phyloP scores from a whole-genome alignment of 2,329 filamentous ascomycete species.

The Pezicula radicicola region DNA sequence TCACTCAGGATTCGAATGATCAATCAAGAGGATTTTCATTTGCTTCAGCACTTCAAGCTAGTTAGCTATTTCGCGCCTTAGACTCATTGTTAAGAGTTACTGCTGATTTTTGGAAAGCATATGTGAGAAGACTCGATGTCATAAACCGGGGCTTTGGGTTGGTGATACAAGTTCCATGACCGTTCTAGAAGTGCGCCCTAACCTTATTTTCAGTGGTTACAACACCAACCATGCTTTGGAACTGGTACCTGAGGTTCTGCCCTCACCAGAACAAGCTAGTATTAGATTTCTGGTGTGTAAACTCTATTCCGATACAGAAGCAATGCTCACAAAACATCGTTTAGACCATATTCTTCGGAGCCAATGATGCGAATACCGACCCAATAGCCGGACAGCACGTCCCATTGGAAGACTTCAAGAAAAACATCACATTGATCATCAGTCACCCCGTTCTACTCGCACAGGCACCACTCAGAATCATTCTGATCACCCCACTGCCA shows the following conservation, averaged over 20 bases:
- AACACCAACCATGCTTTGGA: conserved; percentile 19
- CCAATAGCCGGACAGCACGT: conserved; percentile 68
- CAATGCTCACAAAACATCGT: not conserved
- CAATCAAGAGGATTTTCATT: conserved; percentile 19
- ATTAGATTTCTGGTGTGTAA: conserved; percentile 14
- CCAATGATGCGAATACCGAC: conserved; percentile 76
- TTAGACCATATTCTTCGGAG: conserved; percentile 69
- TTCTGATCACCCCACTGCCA: conserved; percentile 82
- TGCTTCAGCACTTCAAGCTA: conserved; percentile 20
- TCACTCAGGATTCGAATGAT: conserved; percentile 18
- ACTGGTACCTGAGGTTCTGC: conserved; percentile 12
- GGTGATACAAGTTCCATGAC: not conserved
- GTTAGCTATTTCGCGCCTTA: conserved; percentile 4
- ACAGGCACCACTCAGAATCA: conserved; percentile 63
- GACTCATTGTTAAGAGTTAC: not conserved
- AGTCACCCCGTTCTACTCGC: conserved; percentile 65
- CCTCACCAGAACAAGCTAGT: conserved; percentile 17
- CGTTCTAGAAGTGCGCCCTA: not conserved
- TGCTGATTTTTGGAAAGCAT: conserved; percentile 8
- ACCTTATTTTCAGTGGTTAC: conserved; percentile 13
- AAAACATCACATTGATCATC: conserved; percentile 69
- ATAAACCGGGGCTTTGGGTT: conserved; percentile 20
- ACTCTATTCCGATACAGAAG: not conserved
- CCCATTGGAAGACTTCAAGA: conserved; percentile 66
- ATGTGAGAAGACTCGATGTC: conserved; percentile 18